These are phyloP conservation scores for Domatiomyces catenatus DNA, from an alignment of 2,329 filamentous ascomycete species.

Conservation along the genomic window DNA sequence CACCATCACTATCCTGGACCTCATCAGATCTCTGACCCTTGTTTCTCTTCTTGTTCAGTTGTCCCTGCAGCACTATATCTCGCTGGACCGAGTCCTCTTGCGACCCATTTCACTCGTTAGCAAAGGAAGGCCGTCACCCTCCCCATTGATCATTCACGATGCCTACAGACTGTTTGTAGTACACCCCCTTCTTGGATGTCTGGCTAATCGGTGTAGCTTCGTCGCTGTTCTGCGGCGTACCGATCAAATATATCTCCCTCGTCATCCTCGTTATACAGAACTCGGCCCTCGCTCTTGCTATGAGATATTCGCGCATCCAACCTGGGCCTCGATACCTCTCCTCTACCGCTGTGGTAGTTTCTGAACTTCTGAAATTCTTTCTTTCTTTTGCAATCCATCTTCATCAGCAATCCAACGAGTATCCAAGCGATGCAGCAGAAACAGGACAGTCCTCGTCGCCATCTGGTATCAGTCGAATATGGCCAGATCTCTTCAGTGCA, in stretches of 20 bases:
- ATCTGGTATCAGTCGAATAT: slow-evolving; percentile 64
- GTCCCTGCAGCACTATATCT: no score
- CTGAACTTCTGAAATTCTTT: slow-evolving; percentile 78
- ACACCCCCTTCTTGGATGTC: no score
- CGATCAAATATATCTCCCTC: slow-evolving; percentile 14
- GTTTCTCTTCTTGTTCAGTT: no score
- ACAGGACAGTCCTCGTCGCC: slow-evolving; percentile 15
- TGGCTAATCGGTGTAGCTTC: no score
- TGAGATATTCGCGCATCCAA: slow-evolving; percentile 93
- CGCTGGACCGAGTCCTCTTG: no score
- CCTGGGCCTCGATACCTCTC: slow-evolving; percentile 81
- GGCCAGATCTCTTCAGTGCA: slow-evolving; percentile 64
- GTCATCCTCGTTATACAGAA: slow-evolving; percentile 14
- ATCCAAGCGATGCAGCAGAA: slow-evolving; percentile 1
- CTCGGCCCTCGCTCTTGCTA: slow-evolving; percentile 14
- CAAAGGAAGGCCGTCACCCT: no score
- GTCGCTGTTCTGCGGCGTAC: slow-evolving; percentile 6
- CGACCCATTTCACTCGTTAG: no score
- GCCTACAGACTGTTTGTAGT: no score
- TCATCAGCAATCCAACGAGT: slow-evolving; percentile 41
- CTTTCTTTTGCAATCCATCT: slow-evolving; percentile 73
- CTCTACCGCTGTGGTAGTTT: slow-evolving; percentile 84
- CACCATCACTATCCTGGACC: no score
- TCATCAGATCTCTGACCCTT: no score
- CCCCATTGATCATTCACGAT: no score